Base-by-base conservation (phyloP, 352 stramenopile genomes). In the Globisporangium viniferum region DNA sequence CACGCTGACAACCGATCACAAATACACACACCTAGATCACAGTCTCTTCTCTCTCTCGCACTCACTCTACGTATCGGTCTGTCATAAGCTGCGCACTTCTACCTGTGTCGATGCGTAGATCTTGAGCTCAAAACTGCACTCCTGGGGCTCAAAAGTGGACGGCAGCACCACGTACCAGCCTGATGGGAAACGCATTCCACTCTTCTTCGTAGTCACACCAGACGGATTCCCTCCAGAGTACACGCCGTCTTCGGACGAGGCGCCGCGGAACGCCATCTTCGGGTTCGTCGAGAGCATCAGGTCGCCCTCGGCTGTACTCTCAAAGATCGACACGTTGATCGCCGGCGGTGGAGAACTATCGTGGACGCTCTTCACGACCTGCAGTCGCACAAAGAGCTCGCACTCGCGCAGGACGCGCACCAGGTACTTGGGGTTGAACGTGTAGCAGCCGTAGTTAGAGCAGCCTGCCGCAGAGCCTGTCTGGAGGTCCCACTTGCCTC, bases 381-480 rank as follows among this genome's bases (percentile, higher is more conserved):
- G 62, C 12, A 94, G 72, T 4, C 84, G 84, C 48, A 73, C 78
- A 46, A 93, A 84, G 14, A 93, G 65, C 9, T 80, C 65, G 24
- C 72, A 89, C 35, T 90, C 76, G 35, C 79, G 73, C 0, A 71
- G 65, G 5, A 92, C 71, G 54, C 84, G 76, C 39, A 94, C 69
- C 35, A 95, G 78, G 64, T 84, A 93, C 66, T 84, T 88, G 27
- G 88, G 86, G 68, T 95, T 94, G 69, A 91, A 90, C 6, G 81
- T 92, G 67, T 94, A 95, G 68, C 85, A 89, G 18, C 86, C 86
- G 66, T 90, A 93, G 68, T 88, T 92, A 7, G 78, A 89, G 63
- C 88, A 94, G 2, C 88, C 86, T 1, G 75, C 83, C 2, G 86
- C 85, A 7, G 82, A 91, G n/a, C 86, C 84, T 31, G 65, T 77